Evolutionary conservation across 192 early-diverging fungal genomes (phyloP), one percentile per base, ranked within the genome.

Genomic region (Mortierella claussenii): DNA sequence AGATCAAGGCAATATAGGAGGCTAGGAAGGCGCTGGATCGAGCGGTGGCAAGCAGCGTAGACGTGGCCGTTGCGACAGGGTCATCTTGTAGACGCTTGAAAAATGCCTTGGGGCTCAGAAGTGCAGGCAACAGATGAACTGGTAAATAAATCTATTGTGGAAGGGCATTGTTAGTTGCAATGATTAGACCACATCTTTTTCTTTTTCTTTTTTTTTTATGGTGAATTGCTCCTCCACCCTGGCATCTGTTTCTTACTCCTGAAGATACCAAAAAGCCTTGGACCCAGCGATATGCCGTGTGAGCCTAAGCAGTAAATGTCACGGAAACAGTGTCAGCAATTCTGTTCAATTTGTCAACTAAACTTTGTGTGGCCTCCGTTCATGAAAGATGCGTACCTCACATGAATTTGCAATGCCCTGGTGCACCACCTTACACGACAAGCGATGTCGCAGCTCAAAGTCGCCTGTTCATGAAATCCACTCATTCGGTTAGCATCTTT

Each of bases 1-100:
- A 89, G 33, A 83, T 83, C 27, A 79, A 28, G 26, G 73, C 68
- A 37, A 89, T 89, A 50, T 84, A 87, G 10, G 78, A 71, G 4
- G 82, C 87, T 20, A 89, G 67, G 71, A 89, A 89, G 0, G 86
- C 66, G 24, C 86, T 81, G 0, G 84, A 86, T 21, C 82, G 79
- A 15, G 82, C 69, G 8, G 85, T 69, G 6, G 79, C 80, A 40
- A 79, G 42, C 4, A 86, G 56, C 1, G 85, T 81, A 7, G 83
- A 84, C 23, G 57, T 27, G 17, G 80, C 10, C 17, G 75, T 83
- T 11, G 31, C 34, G 1, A 80, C 23, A 11, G 81, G 81, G 32
- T 78, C 51, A 9, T 66, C 45, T 11, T 69, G 55, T 12, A 87
- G 68, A 31, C 64, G 78, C 27, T 65, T 52, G 10, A 75, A 73